Base-by-base conservation (phyloP, 169 alveolate species). In the Eimeria brunetti region DNA sequence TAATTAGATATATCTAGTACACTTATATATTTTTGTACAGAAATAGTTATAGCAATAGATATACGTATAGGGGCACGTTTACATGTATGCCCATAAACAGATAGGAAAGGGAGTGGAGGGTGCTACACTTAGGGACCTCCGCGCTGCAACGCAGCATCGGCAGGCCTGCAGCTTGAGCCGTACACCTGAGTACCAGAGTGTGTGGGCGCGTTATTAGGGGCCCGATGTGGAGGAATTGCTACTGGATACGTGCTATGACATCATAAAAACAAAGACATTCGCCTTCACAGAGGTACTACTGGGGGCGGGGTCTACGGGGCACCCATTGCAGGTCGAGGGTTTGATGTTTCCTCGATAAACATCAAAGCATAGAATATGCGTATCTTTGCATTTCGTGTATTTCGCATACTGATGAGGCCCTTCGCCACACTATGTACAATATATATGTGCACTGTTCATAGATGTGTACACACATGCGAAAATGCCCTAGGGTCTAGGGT, bases 201-300 rank as follows among this genome's bases (percentile, higher is more conserved):
- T 33, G 38, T 75, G 85, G 78, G 60, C 85, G 62, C 51, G 64
- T 53, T 24, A 24, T 84, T 69, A 84, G 91, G 91, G 78, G 11
- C 56, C 76, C 14, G 78, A 33, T 3, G 91, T 84, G 91, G 91
- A 84, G 46, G 91, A 84, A 62, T 49, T 84, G 78, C 27, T 84
- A 78, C 91, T 84, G 36, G 91, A 84, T 78, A 84, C 76, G 56
- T 84, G 91, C 91, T 84, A 84, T 36, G 91, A 84, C 58, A 84
- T 84, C 30, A 53, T 84, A 33, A 44, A 69, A 58, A 56, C 91
- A 24, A 84, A 84, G 64, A 84, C 91, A 20, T 53, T 84, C 58
- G 91, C 76, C 75, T 84, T 84, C 78, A 84, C 78, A 7, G 91
- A 84, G 91, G 91, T 84, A 84, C 85, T 73, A 53, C 41, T 27